Conservation (phyloP, 78 protist genomes). For the Capsaspora owczarzaki region DNA sequence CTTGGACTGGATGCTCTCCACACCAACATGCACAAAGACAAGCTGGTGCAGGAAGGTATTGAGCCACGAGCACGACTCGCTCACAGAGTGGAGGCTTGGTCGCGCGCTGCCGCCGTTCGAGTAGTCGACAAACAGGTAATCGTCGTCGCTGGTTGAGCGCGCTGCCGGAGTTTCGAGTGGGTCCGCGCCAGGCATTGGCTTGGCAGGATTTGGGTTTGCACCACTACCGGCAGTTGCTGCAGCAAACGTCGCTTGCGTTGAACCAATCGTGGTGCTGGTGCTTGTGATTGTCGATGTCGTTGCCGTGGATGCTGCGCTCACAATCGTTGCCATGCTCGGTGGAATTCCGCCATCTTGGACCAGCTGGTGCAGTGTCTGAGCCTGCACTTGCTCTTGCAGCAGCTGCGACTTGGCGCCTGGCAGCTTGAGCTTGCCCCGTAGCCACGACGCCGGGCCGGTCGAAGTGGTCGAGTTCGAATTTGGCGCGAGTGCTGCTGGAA, state of each 20-base stretch:
- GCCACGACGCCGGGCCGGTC: too few relatives aligned
- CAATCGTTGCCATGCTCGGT: too few relatives aligned
- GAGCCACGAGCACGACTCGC: neutral
- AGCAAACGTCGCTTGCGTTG: neutral
- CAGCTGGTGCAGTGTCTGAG: too few relatives aligned
- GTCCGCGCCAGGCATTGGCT: neutral
- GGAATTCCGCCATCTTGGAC: too few relatives aligned
- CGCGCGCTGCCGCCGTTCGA: too few relatives aligned
- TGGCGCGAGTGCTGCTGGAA: too few relatives aligned
- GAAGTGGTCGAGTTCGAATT: too few relatives aligned
- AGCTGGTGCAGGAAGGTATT: neutral
- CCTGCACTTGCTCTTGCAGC: too few relatives aligned
- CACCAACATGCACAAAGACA: neutral
- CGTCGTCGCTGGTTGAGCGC: neutral
- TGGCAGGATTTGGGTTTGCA: neutral
- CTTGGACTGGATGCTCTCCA: neutral
- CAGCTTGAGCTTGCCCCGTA: too few relatives aligned
- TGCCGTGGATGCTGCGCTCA: too few relatives aligned
- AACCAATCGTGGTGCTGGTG: neutral
- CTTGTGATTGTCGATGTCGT: too few relatives aligned
- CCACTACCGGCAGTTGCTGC: neutral
- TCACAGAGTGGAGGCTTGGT: neutral
- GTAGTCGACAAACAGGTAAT: neutral
- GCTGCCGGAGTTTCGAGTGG: neutral
- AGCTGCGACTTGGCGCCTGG: too few relatives aligned